phyloP scores from a whole-genome alignment of 768 basidiomycete species.

The Artomyces pyxidatus region DNA sequence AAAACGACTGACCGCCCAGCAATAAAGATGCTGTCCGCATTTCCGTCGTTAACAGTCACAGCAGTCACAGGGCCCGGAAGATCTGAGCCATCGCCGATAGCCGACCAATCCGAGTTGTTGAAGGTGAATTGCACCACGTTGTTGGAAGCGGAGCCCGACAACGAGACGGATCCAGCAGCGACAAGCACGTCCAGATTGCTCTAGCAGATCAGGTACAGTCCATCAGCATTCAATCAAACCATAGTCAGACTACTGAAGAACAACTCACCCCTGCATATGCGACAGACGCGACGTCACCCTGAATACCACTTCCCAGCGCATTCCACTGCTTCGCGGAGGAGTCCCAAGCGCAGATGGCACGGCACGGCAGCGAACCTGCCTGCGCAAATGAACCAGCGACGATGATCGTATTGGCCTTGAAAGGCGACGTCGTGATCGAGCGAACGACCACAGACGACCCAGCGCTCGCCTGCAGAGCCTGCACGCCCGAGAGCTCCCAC shows the following conservation, averaged over 20 bases:
- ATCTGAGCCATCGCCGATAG: constrained; percentile 48
- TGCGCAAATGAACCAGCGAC: constrained; percentile 85
- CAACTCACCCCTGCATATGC: constrained; percentile 72
- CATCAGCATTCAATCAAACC: constrained; percentile 8
- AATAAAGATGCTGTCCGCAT: constrained; percentile 79
- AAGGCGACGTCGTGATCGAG: constrained; percentile 55
- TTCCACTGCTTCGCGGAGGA: constrained; percentile 67
- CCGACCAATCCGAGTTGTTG: constrained; percentile 64
- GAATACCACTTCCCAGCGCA: constrained; percentile 68
- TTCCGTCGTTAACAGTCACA: constrained; percentile 73
- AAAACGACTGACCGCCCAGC: constrained; percentile 65
- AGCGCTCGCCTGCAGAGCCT: constrained; percentile 48
- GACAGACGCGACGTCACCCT: constrained; percentile 73
- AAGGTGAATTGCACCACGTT: constrained; percentile 74
- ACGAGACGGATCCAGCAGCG: constrained; percentile 70
- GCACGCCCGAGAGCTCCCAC: constrained; percentile 55
- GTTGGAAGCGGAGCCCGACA: constrained; percentile 53
- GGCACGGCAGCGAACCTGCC: constrained; percentile 69
- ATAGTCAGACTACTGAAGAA: constrained; percentile 2
- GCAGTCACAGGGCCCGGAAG: constrained; percentile 91
- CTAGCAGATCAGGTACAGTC: constrained; percentile 29
- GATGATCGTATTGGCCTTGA: constrained; percentile 54
- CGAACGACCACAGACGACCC: constrained; percentile 58
- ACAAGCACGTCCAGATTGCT: constrained; percentile 60
- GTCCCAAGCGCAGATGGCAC: constrained; percentile 73